Evolutionary conservation across 139 green algal genomes (phyloP), one percentile per base, ranked within the genome.

Genomic region (Micractinium sp.): DNA sequence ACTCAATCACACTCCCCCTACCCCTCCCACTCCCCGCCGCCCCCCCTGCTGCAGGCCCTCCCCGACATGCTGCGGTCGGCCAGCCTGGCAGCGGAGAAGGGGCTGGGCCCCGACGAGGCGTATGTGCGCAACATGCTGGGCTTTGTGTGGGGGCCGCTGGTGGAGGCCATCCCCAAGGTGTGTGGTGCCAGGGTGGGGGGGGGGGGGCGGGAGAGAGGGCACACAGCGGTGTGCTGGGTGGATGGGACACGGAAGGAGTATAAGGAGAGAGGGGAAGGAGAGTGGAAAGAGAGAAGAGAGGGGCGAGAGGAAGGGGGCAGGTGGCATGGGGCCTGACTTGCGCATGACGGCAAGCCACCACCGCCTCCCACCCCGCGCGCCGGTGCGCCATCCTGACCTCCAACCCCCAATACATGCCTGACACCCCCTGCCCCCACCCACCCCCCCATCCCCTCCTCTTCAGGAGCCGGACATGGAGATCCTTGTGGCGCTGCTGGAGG

Each of bases 31-130:
- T 31, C 9, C 18, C 16, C 0, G 75, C 14, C 53, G 19, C 73
- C 73, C 31, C 31, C 14, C 33, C 9, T 47, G 74, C 74, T 19
- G 3, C 36, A 96, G 87, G 91, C 92, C 12, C 85, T 99, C 75
- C 96, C 98, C 25, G 94, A 98, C 90, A 94, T 99, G 90, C 92
- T 99, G 82, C 91, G 93, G 47, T 93, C 91, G 27, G 95, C 91
- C 33, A 94, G 96, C 83, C 56, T 93, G 29, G 96, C 95, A 22
- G 84, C 96, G 22, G 90, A 96, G 84, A 97, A 97, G 93, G 92
- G 93, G 20, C 66, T 83, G 63, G 92, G 90, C 20, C 88, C 88
- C 25, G 92, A 94, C 86, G 81, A 88, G 67, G 78, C 89, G 12
- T 96, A 93, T 39, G 87, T 97, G 38, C 92, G 93, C 63, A 80